These are phyloP conservation scores for Pseudozyma sp. DNA, from an alignment of 1,284 basidiomycete genomes.

Conservation along the genomic window DNA sequence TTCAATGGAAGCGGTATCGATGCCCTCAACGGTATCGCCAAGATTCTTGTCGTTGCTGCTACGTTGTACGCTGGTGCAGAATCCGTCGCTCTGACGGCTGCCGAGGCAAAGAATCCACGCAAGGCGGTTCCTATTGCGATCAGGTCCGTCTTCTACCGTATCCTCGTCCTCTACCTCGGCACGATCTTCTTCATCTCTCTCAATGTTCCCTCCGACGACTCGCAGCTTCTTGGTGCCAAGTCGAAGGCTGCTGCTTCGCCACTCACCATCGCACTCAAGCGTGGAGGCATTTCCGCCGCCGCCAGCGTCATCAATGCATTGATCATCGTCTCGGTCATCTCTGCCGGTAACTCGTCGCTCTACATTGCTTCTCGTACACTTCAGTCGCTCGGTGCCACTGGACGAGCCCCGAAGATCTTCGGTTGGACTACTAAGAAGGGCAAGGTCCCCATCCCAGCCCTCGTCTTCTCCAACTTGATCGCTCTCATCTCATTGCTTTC, in stretches of 20 bases:
- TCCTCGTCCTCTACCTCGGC: slow-evolving; percentile 76
- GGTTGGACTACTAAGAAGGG: slow-evolving; percentile 36
- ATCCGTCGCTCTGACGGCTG: slow-evolving; percentile 65
- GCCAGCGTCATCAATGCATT: slow-evolving; percentile 53
- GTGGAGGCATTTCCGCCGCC: slow-evolving; percentile 46
- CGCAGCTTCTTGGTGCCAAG: slow-evolving; percentile 33
- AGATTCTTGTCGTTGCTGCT: slow-evolving; percentile 80
- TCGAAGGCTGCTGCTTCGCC: slow-evolving; percentile 46
- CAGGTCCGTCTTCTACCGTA: slow-evolving; percentile 78
- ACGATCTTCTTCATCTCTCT: slow-evolving; percentile 57
- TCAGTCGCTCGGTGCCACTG: slow-evolving; percentile 42
- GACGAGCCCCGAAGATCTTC: slow-evolving; percentile 48
- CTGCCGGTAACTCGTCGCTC: slow-evolving; percentile 52
- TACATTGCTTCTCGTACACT: slow-evolving; percentile 58
- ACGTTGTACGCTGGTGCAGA: slow-evolving; percentile 77
- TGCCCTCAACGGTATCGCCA: slow-evolving; percentile 62
- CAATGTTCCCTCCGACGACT: slow-evolving; percentile 46
- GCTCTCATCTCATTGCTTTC: slow-evolving; percentile 49
- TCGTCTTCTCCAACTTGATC: slow-evolving; percentile 43
- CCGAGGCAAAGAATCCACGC: slow-evolving; percentile 52
- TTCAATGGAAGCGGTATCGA: slow-evolving; percentile 52
- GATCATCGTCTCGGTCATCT: slow-evolving; percentile 54
- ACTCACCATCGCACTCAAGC: slow-evolving; percentile 52
- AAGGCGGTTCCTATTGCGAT: slow-evolving; percentile 48
- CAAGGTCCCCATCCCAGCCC: slow-evolving; percentile 49